Base-by-base conservation (phyloP, 139 green algal species). In the Gonium pectorale region DNA sequence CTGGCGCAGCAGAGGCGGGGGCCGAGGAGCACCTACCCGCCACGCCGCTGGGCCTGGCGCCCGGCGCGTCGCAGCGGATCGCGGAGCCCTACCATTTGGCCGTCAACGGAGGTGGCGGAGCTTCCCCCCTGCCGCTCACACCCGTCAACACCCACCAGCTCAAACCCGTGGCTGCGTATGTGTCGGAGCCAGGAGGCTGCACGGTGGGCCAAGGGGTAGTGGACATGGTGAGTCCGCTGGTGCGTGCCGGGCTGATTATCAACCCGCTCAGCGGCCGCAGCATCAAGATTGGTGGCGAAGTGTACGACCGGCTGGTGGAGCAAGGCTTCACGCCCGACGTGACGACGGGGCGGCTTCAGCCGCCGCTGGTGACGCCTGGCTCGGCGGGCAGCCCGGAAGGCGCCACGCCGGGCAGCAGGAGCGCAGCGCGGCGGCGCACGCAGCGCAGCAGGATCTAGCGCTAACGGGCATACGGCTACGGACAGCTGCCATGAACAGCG, bases 211-310 rank as follows among this genome's bases (percentile, higher is more conserved):
- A n/a, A n/a, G n/a, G n/a, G 64, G 6, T 35, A 9, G 56, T n/a
- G 56, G 75, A 44, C 21, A 19, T 21, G 29, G 51, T 83, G 19
- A 83, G 75, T n/a, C 60, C 75, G 59, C 21, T 83, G 35, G 75
- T 83, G 29, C 59, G 56, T 3, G 38, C 78, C 5, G 84, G 88
- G 22, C 67, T 71, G 27, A 83, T 90, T n/a, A 54, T 89, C 3
- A 92, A 92, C 63, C 86, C 86, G 29, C 40, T 75, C 15, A 85
- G 35, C 37, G 89, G 86, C 21, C 75, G 82, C 8, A 46, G 40
- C n/a, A 89, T 92, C 71, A 90, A 89, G 81, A 86, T 92, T 27
- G 82, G 82, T 2, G 86, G 86, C 2, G 86, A 88, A 44, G 46
- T 68, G 11, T 92, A 88, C 73, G 66, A 86, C 4, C 22, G 37